Evolutionary conservation across 1,284 basidiomycete genomes (phyloP), one percentile per base, ranked within the genome.

Genomic region (Macrocystidia cucumis): DNA sequence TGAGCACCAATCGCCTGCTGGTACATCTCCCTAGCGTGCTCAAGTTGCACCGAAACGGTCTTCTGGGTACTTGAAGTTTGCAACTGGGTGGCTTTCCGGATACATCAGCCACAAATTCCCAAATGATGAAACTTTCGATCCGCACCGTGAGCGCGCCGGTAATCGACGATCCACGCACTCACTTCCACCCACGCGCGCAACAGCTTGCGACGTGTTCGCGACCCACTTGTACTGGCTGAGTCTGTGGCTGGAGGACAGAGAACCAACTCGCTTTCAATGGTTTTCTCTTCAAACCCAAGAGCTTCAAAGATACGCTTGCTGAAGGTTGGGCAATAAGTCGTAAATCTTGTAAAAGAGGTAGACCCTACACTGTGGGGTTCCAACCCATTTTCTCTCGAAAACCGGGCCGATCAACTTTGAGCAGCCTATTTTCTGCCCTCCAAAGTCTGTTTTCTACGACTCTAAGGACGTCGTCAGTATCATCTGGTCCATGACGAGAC

Each of bases 151-250:
- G 59, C 53, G 27, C 67, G 70, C 32, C 63, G 64, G 45, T 67
- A 85, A 41, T 84, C 72, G 2, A 63, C 56, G 17, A 78, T 42
- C 73, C 78, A 85, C 2, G 82, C 72, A 29, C 72, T 60, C 3
- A 80, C 55, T 49, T 90, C 84, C 9, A 86, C 66, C 85, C 86
- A 89, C 14, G 78, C 78, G 18, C 83, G 69, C 29, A 89, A 66
- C 2, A 89, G 63, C 44, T 68, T 78, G 12, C 65, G 65, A 9
- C 78, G 69, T 39, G 66, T 73, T 34, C 63, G 58, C 30, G 60
- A 64, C 6, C 76, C 79, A 22, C 62, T 55, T 2, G 58, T 45
- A 1, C 61, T 65, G 8, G 38, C 51, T 6, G 63, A 48, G 38
- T 80, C 72, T 4, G 74, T 74, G 4, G 55, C 34, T 0, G 83